Conservation (phyloP, 2,329 filamentous ascomycete genomes). For the Periconia macrospinosa region DNA sequence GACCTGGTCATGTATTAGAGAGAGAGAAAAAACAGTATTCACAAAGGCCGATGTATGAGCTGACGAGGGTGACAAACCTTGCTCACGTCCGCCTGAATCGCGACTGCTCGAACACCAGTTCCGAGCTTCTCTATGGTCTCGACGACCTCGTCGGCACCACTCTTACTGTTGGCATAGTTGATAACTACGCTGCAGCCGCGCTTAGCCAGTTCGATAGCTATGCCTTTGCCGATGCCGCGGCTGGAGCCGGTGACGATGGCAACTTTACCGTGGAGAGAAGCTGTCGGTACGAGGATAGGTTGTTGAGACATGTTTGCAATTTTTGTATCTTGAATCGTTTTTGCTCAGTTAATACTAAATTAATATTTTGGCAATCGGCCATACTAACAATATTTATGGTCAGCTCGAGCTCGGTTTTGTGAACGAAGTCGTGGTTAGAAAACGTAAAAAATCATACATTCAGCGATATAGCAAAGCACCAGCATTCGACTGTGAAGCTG, state of each 20-base stretch:
- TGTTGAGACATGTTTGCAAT: too few species aligned
- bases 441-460: too few species aligned
- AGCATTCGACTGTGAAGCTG: too few species aligned
- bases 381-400: too few species aligned
- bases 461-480: too few species aligned
- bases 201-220: conserved; percentile 67
- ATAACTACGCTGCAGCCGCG: conserved; percentile 67
- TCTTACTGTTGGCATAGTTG: conserved; percentile 63
- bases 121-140: conserved; percentile 49
- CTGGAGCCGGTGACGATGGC: conserved; percentile 65
- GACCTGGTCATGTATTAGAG: conserved; percentile 19
- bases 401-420: too few species aligned
- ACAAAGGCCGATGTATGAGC: too few species aligned
- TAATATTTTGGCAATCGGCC: too few species aligned
- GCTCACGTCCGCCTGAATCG: conserved; percentile 62
- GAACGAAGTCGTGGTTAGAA: too few species aligned
- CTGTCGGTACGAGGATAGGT: conserved; percentile 47
- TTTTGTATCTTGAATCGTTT: too few species aligned
- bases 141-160: conserved; percentile 52
- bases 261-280: conserved; percentile 56
- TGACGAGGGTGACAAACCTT: conserved; percentile 35
- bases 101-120: conserved; percentile 56
- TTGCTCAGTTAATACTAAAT: too few species aligned
- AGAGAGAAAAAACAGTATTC: too few species aligned
- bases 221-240: conserved; percentile 67